phyloP scores from a whole-genome alignment of 1,284 basidiomycete species.

The Boletus mariae region DNA sequence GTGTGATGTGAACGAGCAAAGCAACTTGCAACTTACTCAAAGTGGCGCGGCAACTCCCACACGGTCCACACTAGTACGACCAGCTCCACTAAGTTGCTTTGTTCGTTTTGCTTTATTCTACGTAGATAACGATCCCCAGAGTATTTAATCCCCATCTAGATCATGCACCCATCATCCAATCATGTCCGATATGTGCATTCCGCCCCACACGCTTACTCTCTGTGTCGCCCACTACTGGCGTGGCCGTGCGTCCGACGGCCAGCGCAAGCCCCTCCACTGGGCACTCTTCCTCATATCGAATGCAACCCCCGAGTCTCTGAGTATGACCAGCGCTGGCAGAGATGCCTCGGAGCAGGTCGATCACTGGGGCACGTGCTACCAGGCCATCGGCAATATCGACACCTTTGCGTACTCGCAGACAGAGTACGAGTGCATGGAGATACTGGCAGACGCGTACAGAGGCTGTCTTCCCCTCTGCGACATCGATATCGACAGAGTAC shows the following conservation, averaged over 20 bases:
- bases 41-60: slow-evolving; percentile 29
- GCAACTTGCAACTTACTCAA: background rate
- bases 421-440: slow-evolving; percentile 33
- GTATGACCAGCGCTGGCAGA: slow-evolving; percentile 20
- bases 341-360: slow-evolving; percentile 24
- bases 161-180: background rate
- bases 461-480: slow-evolving; percentile 27
- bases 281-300: slow-evolving; percentile 30
- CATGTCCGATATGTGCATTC: slow-evolving; percentile 20
- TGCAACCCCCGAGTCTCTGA: slow-evolving; percentile 22
- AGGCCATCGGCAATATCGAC: slow-evolving; percentile 29
- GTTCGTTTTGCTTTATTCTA: slow-evolving; percentile 13
- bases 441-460: slow-evolving; percentile 26
- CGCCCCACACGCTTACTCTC: slow-evolving; percentile 23
- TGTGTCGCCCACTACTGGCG: slow-evolving; percentile 33
- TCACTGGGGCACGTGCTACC: slow-evolving; percentile 32
- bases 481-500: slow-evolving; percentile 14
- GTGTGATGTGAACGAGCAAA: slow-evolving; percentile 24
- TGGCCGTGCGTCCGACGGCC: slow-evolving; percentile 20
- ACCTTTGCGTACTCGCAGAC: slow-evolving; percentile 28
- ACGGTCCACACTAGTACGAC: background rate
- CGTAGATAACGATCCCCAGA: too few relatives aligned
- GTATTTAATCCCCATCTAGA: slow-evolving; percentile 12
- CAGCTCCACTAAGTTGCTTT: slow-evolving; percentile 9
- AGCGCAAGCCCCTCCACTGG: slow-evolving; percentile 30